Evolutionary conservation across 192 early-diverging fungal species (phyloP).

Genomic region (Coemansia sp.): DNA sequence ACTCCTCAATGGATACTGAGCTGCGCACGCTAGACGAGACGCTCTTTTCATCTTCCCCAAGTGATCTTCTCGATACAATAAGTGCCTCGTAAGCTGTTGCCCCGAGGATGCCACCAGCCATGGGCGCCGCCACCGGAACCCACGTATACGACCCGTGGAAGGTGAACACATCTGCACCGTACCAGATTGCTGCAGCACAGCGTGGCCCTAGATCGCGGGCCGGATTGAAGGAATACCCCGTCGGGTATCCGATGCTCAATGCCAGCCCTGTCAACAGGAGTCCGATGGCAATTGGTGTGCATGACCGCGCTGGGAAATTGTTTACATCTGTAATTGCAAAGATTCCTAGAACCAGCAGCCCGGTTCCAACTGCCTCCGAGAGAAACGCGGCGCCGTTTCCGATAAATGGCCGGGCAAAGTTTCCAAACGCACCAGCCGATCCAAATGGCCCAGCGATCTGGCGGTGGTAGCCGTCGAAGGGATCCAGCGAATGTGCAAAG

Average conservation of each 20-base stretch:
- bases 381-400: conserved; percentile 53
- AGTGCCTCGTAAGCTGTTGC: conserved; percentile 59
- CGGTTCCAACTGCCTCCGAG: conserved; percentile 64
- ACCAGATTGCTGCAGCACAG: conserved; percentile 66
- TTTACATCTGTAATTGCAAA: conserved; percentile 61
- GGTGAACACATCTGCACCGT: conserved; percentile 65
- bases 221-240: conserved; percentile 68
- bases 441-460: conserved; percentile 39
- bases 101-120: conserved; percentile 62
- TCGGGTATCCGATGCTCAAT: conserved; percentile 59
- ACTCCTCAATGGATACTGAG: conserved; percentile 27
- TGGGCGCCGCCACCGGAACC: conserved; percentile 68
- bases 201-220: conserved; percentile 79
- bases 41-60: conserved; percentile 24
- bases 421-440: conserved; percentile 51
- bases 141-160: conserved; percentile 66
- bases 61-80: conserved; percentile 52
- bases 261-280: conserved; percentile 60
- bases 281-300: conserved; percentile 60
- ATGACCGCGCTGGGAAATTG: conserved; percentile 55
- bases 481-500: conserved; percentile 51
- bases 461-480: conserved; percentile 49
- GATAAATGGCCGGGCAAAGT: conserved; percentile 53
- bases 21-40: conserved; percentile 25
- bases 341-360: conserved; percentile 60